Conservation (phyloP, 192 early-diverging fungal genomes). For the Paraglomus occultum region DNA sequence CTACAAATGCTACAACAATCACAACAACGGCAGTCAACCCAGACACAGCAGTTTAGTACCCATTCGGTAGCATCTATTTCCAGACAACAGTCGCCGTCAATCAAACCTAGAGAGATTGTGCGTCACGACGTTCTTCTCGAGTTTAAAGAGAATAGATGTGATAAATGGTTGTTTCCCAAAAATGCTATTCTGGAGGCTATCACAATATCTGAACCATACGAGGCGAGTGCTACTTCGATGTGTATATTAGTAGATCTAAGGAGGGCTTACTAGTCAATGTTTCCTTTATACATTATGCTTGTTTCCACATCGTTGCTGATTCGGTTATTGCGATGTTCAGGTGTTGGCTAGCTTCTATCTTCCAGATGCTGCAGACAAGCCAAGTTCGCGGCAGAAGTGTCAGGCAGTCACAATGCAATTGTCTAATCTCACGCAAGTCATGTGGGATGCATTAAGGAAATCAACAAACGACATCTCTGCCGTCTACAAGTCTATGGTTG, state of each 20-base stretch:
- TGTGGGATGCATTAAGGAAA: slow-evolving; percentile 21
- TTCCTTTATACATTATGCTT: neutral
- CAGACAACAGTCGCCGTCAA: neutral
- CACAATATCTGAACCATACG: slow-evolving; percentile 26
- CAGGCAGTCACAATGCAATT: slow-evolving; percentile 22
- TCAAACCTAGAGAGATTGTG: slow-evolving; percentile 20
- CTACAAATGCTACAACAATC: neutral
- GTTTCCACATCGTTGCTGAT: neutral
- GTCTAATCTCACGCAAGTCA: slow-evolving; percentile 13
- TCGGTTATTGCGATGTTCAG: neutral
- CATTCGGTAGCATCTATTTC: neutral
- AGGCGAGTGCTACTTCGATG: slow-evolving; percentile 13
- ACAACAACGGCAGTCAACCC: neutral
- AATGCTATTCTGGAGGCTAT: slow-evolving; percentile 47
- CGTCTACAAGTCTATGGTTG: slow-evolving; percentile 13
- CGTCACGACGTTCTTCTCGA: slow-evolving; percentile 50
- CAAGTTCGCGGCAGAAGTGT: neutral
- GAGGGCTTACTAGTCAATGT: neutral
- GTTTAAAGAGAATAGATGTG: slow-evolving; percentile 52
- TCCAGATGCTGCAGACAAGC: slow-evolving; percentile 10
- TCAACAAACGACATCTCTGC: slow-evolving; percentile 20
- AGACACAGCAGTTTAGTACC: neutral
- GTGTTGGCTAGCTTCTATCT: slow-evolving; percentile 20
- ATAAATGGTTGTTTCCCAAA: slow-evolving; percentile 53
- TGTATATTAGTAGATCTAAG: neutral